Evolutionary conservation across 306 rosid genomes (phyloP), one percentile per base, ranked within the genome.

Genomic region (Cucurbita ficifolia): DNA sequence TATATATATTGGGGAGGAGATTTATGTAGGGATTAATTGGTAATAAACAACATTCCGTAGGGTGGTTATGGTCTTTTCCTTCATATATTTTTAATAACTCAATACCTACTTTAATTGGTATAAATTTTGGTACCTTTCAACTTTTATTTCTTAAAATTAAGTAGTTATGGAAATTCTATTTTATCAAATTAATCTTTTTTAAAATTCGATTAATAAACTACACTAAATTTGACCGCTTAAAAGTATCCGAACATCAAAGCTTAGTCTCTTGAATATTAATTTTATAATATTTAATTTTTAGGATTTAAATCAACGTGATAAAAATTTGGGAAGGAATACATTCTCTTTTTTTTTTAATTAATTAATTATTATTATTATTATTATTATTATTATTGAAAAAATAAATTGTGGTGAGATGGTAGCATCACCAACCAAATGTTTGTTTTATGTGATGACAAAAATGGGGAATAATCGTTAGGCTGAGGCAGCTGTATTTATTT

Each of bases 401-500:
- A 58, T 24, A 58, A 33, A 6, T 5, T 33, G 36, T 18, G n/a
- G 38, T 38, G 24, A n/a, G 70, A 29, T 62, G 70, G 4, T 62
- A 19, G 71, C 71, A 64, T 64, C 71, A 64, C 71, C 71, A 64
- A 64, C 72, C 54, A 67, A 65, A 67, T 43, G 39, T 45, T 67
- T 45, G 72, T 67, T 67, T 67, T 21, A 38, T 21, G 39, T 67
- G 73, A 45, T 45, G 73, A 67, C 73, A 67, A 67, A 67, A 67
- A 45, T 21, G 4, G 55, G 35, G 73, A 67, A 67, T 67, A 43
- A 45, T 67, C 40, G 73, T 67, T 67, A 45, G 55, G 55, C 12
- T 12, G 36, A 67, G 55, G 73, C 73, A 67, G 72, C 19, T 67
- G 40, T 68, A 46, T 45, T 12, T 22, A 24, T 22, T 45, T 68